Evolutionary conservation across 352 stramenopile genomes (phyloP), one percentile per base, ranked within the genome.

Genomic region (Elongisporangium prolatum): DNA sequence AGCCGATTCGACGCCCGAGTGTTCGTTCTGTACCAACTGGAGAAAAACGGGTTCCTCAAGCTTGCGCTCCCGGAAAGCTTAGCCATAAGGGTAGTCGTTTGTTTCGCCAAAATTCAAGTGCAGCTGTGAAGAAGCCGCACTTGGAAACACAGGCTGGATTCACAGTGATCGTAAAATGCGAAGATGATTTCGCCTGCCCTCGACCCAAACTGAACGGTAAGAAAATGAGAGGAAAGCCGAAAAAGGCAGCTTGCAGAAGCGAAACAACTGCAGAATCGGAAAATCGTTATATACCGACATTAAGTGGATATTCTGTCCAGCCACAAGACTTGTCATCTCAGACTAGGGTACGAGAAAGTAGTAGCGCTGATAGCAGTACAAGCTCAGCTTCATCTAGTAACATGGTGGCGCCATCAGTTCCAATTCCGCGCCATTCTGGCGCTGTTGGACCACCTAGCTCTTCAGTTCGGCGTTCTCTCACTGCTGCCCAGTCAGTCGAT

Each of bases 151-250:
- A 9, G 3, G 9, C 34, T 44, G 34, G 34, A 44, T 9, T 44
- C 10, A 44, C 34, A 44, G 34, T 44, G 34, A 44, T 44, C 17
- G 34, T 44, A 4, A 44, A 44, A 44, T 44, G 34, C 4, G 34
- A 44, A 44, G 34, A 44, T 3, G 34, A 17, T 44, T 44, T 44
- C 3, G 34, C 1, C 34, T 51, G 61, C n/a, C 51, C 56, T 34
- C 63, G 66, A 1, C 51, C 64, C 2, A 76, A 81, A 53, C 56
- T 81, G 17, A 67, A 59, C 5, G 67, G 69, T 21, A 75, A 69
- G 63, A 81, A 75, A 48, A 56, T 77, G 8, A 58, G 57, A 20
- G 63, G 57, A 54, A 78, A 74, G 50, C 73, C 69, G 40, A 57
- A 65, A 47, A 56, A 25, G 49, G 40, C 57, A 6, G 34, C 1